Conservation (phyloP, 441 rosid species). For the Geranium incanum region DNA sequence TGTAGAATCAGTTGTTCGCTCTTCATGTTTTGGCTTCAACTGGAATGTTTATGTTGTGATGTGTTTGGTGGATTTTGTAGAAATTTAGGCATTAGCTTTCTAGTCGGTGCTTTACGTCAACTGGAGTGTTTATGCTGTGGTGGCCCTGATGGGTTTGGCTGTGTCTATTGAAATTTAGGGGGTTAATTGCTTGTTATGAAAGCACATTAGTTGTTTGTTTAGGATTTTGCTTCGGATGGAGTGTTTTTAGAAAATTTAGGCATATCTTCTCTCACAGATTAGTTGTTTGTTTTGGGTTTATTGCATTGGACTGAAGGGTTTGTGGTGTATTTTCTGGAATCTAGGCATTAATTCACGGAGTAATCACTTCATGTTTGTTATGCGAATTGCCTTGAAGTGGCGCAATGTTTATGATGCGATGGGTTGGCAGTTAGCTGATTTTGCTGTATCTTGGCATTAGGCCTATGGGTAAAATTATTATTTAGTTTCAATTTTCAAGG, state of each 20-base stretch:
- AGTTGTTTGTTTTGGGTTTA: not conserved
- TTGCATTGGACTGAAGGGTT: not conserved
- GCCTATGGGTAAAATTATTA: not conserved
- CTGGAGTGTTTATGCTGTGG: not conserved
- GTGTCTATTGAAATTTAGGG: not conserved
- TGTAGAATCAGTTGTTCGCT: not conserved
- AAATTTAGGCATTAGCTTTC: not conserved
- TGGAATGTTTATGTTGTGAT: not conserved
- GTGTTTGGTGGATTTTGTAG: not conserved
- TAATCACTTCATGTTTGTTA: not conserved
- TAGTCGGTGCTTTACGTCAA: not conserved
- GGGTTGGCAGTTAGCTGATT: not conserved
- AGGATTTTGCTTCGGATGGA: not conserved
- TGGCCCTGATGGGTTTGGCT: not conserved
- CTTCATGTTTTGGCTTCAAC: not conserved
- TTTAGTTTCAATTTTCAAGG: not conserved
- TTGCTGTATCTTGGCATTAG: not conserved
- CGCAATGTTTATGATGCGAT: not conserved
- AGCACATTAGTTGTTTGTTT: not conserved
- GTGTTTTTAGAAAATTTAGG: not conserved
- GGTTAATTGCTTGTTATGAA: not conserved
- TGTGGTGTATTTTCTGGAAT: not conserved
- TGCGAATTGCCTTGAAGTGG: not conserved
- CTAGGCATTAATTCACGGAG: not conserved
- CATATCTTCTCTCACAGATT: not conserved